A percentile compares a stretch with the other conserved stretches of the same genome.
These are phyloP conservation scores for Fusarium torulosum DNA, from an alignment of 2,329 filamentous ascomycete species.

Conservation along the genomic window DNA sequence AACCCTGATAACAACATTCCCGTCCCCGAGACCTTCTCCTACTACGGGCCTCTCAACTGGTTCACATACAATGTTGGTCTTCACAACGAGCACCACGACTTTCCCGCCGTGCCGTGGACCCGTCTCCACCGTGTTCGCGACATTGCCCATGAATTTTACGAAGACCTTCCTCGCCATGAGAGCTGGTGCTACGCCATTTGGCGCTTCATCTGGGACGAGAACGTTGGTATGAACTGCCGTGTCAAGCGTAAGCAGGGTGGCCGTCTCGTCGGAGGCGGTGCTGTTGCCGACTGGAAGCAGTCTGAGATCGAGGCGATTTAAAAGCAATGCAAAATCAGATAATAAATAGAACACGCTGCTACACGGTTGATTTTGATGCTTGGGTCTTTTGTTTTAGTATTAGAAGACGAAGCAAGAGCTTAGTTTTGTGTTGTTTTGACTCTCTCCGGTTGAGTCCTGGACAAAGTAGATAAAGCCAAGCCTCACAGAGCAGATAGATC, in stretches of 20 bases:
- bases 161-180: constrained; percentile 83
- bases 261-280: constrained; percentile 66
- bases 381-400: not conserved
- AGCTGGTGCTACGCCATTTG: constrained; percentile 96
- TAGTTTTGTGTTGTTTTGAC: not conserved
- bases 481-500: constrained; percentile 14
- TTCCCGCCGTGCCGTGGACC: constrained; percentile 97
- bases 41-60: constrained; percentile 93
- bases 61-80: constrained; percentile 97
- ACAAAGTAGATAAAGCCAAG: constrained; percentile 6
- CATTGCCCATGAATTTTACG: constrained; percentile 92
- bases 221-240: constrained; percentile 89
- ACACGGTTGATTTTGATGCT: constrained; percentile 11
- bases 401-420: not conserved
- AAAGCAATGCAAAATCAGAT: constrained; percentile 22
- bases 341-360: constrained; percentile 5
- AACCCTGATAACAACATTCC: constrained; percentile 72
- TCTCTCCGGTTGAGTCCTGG: not conserved
- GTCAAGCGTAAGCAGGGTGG: constrained; percentile 91
- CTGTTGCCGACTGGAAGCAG: constrained; percentile 70
- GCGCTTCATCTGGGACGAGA: constrained; percentile 93
- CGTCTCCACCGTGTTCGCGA: constrained; percentile 80
- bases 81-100: constrained; percentile 99
- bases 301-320: constrained; percentile 74
- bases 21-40: constrained; percentile 94